Evolutionary conservation across 106 monocot species (phyloP), one percentile per base, ranked within the genome.

Genomic region (Alisma plantagoaquatica): DNA sequence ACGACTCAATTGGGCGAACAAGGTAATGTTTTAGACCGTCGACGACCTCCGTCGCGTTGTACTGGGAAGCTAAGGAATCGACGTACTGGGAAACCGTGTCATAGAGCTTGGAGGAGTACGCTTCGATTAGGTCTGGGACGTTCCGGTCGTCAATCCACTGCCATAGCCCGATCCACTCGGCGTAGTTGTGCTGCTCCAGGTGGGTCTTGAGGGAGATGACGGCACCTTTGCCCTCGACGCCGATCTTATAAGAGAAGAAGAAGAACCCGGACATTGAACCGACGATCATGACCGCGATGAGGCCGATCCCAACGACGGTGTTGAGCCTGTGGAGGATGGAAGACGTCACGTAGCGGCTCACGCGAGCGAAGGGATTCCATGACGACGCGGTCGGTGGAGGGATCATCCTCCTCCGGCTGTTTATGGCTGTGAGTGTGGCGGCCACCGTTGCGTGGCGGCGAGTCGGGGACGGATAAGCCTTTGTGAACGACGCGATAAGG

Each of bases 231-330:
- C 83, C 70, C 68, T 83, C 83, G 3, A 83, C 55, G 20, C 78
- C 78, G 29, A 83, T 78, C 64, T 83, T 83, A 64, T 83, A 83
- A 16, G 78, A 83, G 67, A 83, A 83, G 71, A 83, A 83, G 19
- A 67, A 43, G 29, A 67, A 63, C 27, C 83, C 83, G 2, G 63
- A 61, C 0, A 83, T 20, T 1, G 60, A 29, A 0, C 83, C 83
- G 17, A 75, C 3, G 58, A 78, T 74, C 71, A 78, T 68, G 0
- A 70, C 62, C 0, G 65, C 6, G n/a, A 83, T 83, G 6, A 83
- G 56, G 5, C 66, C 73, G 18, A 83, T 20, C 21, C 74, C 74
- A 18, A 83, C 58, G 35, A 83, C 31, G 10, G 78, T 77, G 24
- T 74, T 64, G 8, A 78, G 67, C 22, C 29, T 70, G 8, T 30